phyloP scores from a whole-genome alignment of 2,329 filamentous ascomycete species.

The Onygenales sp. region DNA sequence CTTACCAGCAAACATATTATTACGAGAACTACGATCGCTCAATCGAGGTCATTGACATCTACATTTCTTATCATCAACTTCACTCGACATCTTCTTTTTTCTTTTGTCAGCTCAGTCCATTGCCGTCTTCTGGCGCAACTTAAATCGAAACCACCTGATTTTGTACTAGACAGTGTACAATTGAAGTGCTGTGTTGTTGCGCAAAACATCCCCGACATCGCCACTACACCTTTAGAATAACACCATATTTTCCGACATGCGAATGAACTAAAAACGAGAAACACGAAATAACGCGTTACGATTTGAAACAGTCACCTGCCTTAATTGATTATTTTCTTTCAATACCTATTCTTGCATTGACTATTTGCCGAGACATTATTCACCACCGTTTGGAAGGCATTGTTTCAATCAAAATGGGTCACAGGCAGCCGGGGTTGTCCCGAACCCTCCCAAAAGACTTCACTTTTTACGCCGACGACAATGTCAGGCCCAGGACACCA shows the following conservation, averaged over 20 bases:
- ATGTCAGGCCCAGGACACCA: constrained; percentile 33
- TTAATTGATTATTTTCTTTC: neutral
- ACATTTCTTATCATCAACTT: neutral
- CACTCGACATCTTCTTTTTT: neutral
- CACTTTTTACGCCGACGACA: constrained; percentile 27
- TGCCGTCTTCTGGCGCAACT: neutral
- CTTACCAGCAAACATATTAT: neutral
- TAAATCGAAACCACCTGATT: neutral
- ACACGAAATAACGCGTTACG: constrained; percentile 3
- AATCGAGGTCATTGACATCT: neutral
- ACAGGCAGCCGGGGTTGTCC: constrained; percentile 31
- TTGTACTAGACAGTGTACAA: neutral
- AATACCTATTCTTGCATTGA: neutral
- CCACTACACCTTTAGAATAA: neutral
- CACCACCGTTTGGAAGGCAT: neutral
- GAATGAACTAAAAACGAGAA: neutral
- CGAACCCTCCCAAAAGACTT: constrained; percentile 40
- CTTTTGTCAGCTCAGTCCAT: neutral
- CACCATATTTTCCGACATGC: neutral
- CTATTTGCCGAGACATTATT: neutral
- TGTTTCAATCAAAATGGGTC: constrained; percentile 21
- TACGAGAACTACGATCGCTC: neutral
- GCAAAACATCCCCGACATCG: neutral
- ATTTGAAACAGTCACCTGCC: neutral
- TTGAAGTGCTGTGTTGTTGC: neutral